Evolutionary conservation across 148 eudicot genomes (phyloP), one percentile per base, ranked within the genome.

Genomic region (Diospyros lotus): DNA sequence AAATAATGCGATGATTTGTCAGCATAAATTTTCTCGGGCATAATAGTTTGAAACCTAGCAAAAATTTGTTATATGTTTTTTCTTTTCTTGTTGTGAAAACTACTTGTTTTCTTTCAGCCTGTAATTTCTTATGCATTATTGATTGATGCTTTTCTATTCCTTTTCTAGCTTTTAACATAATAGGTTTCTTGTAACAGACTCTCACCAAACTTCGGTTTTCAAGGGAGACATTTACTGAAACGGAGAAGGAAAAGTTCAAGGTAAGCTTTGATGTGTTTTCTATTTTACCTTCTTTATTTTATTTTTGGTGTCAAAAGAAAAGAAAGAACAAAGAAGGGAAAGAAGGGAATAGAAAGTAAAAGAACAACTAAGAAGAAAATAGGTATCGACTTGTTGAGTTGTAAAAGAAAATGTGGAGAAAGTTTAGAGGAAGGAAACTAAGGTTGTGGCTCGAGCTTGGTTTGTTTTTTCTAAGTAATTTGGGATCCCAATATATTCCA

Each of bases 141-240:
- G 48, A 40, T 40, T 70, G 73, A 10, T 17, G 14, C 18, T 4
- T 72, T 60, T n/a, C 9, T 9, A 8, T n/a, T 51, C 11, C 28
- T 77, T 53, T 18, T 12, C 10, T 64, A n/a, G 56, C 28, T 28
- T 55, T 52, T 63, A 38, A 77, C 17, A 13, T 1, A 45, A 70
- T 71, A 6, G 46, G 11, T 71, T 55, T 72, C 48, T 68, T 72
- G 64, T 73, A 18, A 58, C 93, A 94, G 98, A 94, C 93, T 60
- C 90, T 94, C 39, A 94, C 97, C 69, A 94, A 94, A 79, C 86
- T 94, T 83, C 84, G 98, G 64, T 92, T 94, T 82, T 86, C 97
- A 53, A 89, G 98, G 82, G 90, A 84, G 78, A 76, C 78, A 76
- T 78, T 94, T 43, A 85, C 89, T 64, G 86, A 84, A 55, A 78